phyloP scores from a whole-genome alignment of 495 filamentous ascomycete genomes.

The Xylaria curta region DNA sequence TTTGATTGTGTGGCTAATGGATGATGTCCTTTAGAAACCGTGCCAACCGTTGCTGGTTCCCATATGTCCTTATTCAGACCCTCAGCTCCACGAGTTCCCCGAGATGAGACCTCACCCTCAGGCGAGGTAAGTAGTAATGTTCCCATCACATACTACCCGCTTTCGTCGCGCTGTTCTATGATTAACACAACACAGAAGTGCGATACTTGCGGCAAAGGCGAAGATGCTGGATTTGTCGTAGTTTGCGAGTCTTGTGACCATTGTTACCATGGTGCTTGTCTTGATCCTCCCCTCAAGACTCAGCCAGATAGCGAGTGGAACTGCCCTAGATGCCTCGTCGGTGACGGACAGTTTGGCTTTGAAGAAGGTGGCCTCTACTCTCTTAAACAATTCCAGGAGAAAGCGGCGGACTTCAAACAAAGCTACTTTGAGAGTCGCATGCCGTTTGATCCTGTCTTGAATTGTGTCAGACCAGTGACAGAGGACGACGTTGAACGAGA shows the following conservation, averaged over 20 bases:
- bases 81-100: conserved; percentile 71
- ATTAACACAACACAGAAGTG: conserved; percentile 68
- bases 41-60: conserved; percentile 90
- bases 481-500: conserved; percentile 97
- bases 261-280: conserved; percentile 85
- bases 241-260: conserved; percentile 94
- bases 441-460: conserved; percentile 85
- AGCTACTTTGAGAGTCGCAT: conserved; percentile 89
- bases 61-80: conserved; percentile 95
- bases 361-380: conserved; percentile 98
- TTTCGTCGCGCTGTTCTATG: neutral
- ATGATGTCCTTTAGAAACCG: conserved; percentile 65
- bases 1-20: conserved; percentile 45
- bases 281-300: conserved; percentile 83
- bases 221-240: conserved; percentile 68
- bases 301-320: conserved; percentile 93
- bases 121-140: conserved; percentile 70
- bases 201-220: conserved; percentile 82
- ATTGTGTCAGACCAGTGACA: conserved; percentile 77
- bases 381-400: conserved; percentile 94
- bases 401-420: conserved; percentile 92
- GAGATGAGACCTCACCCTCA: conserved; percentile 69
- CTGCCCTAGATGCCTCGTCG: conserved; percentile 93
- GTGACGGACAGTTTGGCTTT: conserved; percentile 96
- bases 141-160: neutral